These are phyloP conservation scores for Sequoiadendron giganteum DNA, from an alignment of 75 land plant genomes.

Conservation along the genomic window DNA sequence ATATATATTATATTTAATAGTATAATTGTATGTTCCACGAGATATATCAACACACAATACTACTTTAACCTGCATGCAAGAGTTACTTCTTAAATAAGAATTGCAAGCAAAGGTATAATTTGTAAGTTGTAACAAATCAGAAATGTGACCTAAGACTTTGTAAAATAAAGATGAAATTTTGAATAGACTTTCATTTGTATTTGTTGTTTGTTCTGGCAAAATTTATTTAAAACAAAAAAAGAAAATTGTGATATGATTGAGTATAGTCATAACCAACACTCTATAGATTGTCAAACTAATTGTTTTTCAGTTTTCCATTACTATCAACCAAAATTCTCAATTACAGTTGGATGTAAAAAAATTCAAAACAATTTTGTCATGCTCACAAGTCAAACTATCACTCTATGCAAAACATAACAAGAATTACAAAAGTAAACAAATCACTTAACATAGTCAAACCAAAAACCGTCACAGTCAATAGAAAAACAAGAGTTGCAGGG, in stretches of 20 bases:
- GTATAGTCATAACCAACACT: neutral
- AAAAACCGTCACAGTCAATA: neutral
- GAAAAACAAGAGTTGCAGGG: slow-evolving; percentile 1
- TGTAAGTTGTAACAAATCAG: neutral
- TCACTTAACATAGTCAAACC: neutral
- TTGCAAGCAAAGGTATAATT: neutral
- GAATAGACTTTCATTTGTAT: neutral
- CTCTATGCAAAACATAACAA: neutral
- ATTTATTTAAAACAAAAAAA: neutral
- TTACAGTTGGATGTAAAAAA: neutral
- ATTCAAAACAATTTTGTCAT: neutral
- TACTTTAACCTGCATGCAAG: slow-evolving; percentile 75
- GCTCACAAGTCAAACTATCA: neutral
- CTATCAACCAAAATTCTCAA: neutral
- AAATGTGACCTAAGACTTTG: neutral
- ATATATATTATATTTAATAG: too few relatives aligned
- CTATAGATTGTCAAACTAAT: neutral
- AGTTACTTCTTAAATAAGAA: slow-evolving; percentile 6
- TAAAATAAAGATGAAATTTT: neutral
- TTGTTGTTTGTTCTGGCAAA: neutral
- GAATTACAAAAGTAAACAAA: neutral
- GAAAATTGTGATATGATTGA: neutral
- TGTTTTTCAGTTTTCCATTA: neutral
- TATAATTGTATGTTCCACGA: slow-evolving; percentile 42
- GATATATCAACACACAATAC: slow-evolving; percentile 90